Evolutionary conservation across 2,329 filamentous ascomycete genomes (phyloP).

Genomic region (Phialophora macrospora): DNA sequence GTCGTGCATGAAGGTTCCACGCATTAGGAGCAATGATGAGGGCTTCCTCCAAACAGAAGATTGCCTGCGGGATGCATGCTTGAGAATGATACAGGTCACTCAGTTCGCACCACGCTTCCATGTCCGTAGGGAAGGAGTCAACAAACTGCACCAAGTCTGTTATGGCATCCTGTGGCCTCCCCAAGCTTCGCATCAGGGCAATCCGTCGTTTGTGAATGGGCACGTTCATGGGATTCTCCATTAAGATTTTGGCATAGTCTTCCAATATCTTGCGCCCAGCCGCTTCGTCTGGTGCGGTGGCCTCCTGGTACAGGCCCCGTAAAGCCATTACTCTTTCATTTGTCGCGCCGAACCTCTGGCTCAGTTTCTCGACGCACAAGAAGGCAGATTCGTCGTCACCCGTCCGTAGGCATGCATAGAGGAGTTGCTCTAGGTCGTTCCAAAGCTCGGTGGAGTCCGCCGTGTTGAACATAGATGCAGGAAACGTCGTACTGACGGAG

Average conservation of each 20-base stretch:
- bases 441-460: conserved; percentile 79
- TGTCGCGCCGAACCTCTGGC: conserved; percentile 75
- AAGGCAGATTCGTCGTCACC: conserved; percentile 80
- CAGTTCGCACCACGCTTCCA: conserved; percentile 91
- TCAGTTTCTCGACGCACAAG: conserved; percentile 74
- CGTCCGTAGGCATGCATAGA: conserved; percentile 81
- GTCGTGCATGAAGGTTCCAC: conserved; percentile 90
- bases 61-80: conserved; percentile 78
- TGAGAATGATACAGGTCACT: conserved; percentile 83
- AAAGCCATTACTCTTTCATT: conserved; percentile 89
- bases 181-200: conserved; percentile 76
- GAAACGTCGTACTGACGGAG: conserved; percentile 55
- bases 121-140: conserved; percentile 84
- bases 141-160: conserved; percentile 74
- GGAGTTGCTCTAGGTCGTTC: conserved; percentile 83
- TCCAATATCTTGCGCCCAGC: conserved; percentile 72
- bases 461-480: conserved; percentile 56
- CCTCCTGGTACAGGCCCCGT: conserved; percentile 81
- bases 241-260: conserved; percentile 77
- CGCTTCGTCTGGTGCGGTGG: conserved; percentile 68
- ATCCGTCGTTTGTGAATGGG: conserved; percentile 84
- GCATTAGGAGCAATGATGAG: conserved; percentile 85
- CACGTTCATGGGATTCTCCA: conserved; percentile 77
- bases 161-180: conserved; percentile 73
- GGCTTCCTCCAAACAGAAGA: conserved; percentile 89